phyloP scores from a whole-genome alignment of 192 early-diverging fungal species.

The Coemansia sp. region DNA sequence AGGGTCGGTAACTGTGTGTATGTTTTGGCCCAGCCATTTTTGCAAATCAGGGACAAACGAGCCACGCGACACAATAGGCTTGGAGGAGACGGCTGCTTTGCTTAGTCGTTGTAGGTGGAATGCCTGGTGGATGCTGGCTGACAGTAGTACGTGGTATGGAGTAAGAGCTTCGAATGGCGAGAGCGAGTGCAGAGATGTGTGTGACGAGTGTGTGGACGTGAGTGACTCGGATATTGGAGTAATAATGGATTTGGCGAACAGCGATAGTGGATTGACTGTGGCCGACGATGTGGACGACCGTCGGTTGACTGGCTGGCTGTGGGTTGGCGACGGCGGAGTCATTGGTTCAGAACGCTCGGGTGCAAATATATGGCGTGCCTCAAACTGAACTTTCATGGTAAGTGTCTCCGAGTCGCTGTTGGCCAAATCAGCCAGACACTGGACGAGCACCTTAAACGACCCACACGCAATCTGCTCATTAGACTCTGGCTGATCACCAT shows the following conservation, averaged over 20 bases:
- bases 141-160: constrained; percentile 11
- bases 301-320: not conserved
- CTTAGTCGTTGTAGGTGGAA: constrained; percentile 14
- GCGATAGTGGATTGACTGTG: not conserved
- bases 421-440: constrained; percentile 41
- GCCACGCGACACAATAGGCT: not conserved
- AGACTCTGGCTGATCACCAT: not conserved
- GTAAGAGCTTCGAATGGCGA: constrained; percentile 30
- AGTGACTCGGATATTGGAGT: not conserved
- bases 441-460: constrained; percentile 38
- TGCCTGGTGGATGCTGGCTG: constrained; percentile 34
- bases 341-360: not conserved
- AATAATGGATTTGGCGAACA: constrained; percentile 1
- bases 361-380: constrained; percentile 32
- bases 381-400: constrained; percentile 30
- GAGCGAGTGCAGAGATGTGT: constrained; percentile 12
- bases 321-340: not conserved
- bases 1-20: not conserved
- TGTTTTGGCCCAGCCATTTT: constrained; percentile 20
- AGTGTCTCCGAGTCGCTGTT: constrained; percentile 36
- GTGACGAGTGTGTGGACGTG: constrained; percentile 4
- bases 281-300: constrained; percentile 10
- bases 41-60: constrained; percentile 15
- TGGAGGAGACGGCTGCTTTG: not conserved
- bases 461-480: constrained; percentile 9